A percentile compares a stretch with the other conserved stretches of the same genome.
Conservation (phyloP, 225 moss, liverwort and hornwort genomes). For the Sphagnum tenellum region DNA sequence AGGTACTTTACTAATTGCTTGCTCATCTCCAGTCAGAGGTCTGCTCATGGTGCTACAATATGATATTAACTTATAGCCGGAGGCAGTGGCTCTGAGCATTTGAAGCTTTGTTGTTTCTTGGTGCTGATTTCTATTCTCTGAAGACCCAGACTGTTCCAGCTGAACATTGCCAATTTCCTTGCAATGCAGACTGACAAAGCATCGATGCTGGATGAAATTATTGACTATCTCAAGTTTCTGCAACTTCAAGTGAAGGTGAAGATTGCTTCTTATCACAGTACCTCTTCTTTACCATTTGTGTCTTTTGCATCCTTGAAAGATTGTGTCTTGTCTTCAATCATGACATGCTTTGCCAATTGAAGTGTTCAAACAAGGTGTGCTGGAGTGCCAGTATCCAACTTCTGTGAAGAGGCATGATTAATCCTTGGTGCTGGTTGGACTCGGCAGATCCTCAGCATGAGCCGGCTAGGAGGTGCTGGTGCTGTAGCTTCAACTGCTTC, state of each 20-base stretch:
- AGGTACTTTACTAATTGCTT: constrained; percentile 26
- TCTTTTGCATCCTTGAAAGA: neutral
- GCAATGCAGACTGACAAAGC: constrained; percentile 77
- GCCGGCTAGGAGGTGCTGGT: constrained; percentile 90
- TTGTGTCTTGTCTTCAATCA: neutral
- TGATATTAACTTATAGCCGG: no score
- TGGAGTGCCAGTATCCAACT: neutral
- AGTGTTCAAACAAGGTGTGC: no score
- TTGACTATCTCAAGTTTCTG: constrained; percentile 91
- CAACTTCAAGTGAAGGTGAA: constrained; percentile 99
- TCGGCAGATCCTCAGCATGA: constrained; percentile 92
- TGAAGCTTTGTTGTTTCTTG: neutral
- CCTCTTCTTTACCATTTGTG: neutral
- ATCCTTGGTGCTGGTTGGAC: neutral
- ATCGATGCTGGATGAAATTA: constrained; percentile 96
- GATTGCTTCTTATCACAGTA: neutral
- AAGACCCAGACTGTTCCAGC: no score
- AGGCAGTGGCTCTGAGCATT: neutral
- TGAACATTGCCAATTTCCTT: neutral
- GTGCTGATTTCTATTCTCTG: no score
- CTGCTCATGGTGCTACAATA: no score
- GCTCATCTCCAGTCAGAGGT: neutral
- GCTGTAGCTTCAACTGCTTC: constrained; percentile 76
- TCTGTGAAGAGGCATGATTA: neutral
- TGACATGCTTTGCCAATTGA: neutral